These are phyloP conservation scores for Flagelloscypha sp. DNA, from an alignment of 768 basidiomycete species.

Conservation along the genomic window DNA sequence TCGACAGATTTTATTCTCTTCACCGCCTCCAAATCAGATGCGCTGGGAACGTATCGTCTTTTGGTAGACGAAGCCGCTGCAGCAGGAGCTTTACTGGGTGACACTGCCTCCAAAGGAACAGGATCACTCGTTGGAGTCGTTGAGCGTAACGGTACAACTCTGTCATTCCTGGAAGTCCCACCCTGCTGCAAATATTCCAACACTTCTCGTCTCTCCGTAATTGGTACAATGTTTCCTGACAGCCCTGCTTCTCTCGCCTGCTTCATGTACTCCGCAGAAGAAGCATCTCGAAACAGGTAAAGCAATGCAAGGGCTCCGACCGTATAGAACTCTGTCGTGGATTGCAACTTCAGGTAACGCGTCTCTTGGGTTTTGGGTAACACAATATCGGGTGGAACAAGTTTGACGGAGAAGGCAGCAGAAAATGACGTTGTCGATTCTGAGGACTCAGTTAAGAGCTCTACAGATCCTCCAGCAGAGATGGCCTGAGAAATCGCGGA, in stretches of 20 bases:
- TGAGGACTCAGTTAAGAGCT: too few relatives aligned
- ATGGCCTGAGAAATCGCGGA: too few relatives aligned
- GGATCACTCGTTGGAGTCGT: slow-evolving; percentile 17
- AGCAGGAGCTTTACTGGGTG: slow-evolving; percentile 18
- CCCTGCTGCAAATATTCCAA: slow-evolving; percentile 85
- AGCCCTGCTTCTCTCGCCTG: slow-evolving; percentile 71
- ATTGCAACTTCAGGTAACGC: too few relatives aligned
- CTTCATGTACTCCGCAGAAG: slow-evolving; percentile 83
- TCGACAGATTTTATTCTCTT: slow-evolving; percentile 75
- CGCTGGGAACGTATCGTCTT: slow-evolving; percentile 71
- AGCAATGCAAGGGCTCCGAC: slow-evolving; percentile 80
- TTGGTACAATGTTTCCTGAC: slow-evolving; percentile 65
- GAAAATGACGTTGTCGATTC: too few relatives aligned
- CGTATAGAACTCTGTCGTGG: slow-evolving; percentile 76
- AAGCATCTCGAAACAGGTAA: slow-evolving; percentile 66
- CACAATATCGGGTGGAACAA: too few relatives aligned
- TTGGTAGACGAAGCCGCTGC: slow-evolving; percentile 48
- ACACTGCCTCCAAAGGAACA: slow-evolving; percentile 14
- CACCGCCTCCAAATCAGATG: slow-evolving; percentile 73
- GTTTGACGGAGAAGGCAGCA: too few relatives aligned
- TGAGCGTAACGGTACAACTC: slow-evolving; percentile 36
- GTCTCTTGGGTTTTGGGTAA: too few relatives aligned
- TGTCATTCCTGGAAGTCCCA: slow-evolving; percentile 37
- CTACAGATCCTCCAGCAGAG: too few relatives aligned
- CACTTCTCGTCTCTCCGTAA: slow-evolving; percentile 80